Percentiles rank a stretch among this genome's conserved stretches.
These are phyloP conservation scores for Xylaria bambusicola DNA, from an alignment of 495 filamentous ascomycete genomes.

Conservation along the genomic window DNA sequence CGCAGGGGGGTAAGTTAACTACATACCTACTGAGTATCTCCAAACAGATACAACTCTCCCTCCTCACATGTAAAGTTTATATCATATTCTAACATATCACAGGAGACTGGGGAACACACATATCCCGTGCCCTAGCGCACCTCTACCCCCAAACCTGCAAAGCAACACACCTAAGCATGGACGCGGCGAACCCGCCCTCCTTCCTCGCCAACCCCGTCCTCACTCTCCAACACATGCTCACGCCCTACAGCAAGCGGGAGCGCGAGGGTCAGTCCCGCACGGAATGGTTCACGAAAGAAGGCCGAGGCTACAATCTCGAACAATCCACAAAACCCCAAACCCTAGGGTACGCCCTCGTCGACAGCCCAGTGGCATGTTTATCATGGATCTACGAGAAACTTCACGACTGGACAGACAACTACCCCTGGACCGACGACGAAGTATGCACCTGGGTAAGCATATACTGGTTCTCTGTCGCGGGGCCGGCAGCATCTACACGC, in stretches of 20 bases:
- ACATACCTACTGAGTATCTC: constrained; percentile 12
- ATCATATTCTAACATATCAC: constrained; percentile 1
- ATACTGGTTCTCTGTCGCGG: constrained; percentile 60
- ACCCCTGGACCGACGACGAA: constrained; percentile 69
- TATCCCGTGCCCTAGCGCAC: constrained; percentile 59
- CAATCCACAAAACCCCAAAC: constrained; percentile 68
- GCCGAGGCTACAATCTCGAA: constrained; percentile 56
- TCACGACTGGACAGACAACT: constrained; percentile 66
- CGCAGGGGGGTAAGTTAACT: constrained; percentile 42
- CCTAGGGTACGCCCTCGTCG: constrained; percentile 55
- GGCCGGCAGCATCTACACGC: constrained; percentile 55
- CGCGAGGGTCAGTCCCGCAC: constrained; percentile 48
- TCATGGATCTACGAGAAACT: constrained; percentile 74
- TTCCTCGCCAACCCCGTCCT: constrained; percentile 44
- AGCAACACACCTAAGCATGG: constrained; percentile 67
- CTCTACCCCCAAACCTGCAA: constrained; percentile 58
- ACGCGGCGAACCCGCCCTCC: constrained; percentile 40
- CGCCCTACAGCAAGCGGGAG: constrained; percentile 35
- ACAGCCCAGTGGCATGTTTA: constrained; percentile 62
- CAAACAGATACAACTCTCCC: background rate
- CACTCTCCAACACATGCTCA: constrained; percentile 45
- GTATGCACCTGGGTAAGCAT: constrained; percentile 66
- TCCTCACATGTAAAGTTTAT: no score
- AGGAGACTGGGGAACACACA: constrained; percentile 68
- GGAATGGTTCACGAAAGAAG: constrained; percentile 53